Conservation (phyloP, 1,284 basidiomycete genomes). For the Ganoderma meredithae region DNA sequence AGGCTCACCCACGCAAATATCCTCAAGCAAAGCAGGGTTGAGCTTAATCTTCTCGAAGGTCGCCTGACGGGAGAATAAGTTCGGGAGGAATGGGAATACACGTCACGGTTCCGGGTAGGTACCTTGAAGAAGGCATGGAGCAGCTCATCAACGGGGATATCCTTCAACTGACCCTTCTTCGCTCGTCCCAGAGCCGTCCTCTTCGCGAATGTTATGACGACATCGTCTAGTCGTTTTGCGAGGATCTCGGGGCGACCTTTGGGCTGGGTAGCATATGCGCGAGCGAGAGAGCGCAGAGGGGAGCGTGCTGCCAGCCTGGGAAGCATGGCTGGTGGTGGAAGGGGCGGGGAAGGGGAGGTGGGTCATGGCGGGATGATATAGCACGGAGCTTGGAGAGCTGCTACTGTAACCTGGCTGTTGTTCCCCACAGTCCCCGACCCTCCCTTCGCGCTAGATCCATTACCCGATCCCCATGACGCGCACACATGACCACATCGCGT, state of each 20-base stretch:
- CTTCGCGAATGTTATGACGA: conserved; percentile 87
- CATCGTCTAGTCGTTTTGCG: conserved; percentile 79
- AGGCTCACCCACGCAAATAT: conserved; percentile 78
- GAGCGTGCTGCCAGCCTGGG: conserved; percentile 25
- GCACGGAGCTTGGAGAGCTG: background rate
- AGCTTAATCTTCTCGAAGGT: conserved; percentile 55
- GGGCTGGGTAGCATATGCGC: conserved; percentile 55
- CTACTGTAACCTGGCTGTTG: conserved; percentile 23
- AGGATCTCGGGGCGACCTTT: conserved; percentile 53
- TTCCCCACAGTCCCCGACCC: conserved; percentile 29
- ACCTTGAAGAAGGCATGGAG: conserved; percentile 75
- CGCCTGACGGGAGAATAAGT: conserved; percentile 45
- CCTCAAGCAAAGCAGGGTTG: conserved; percentile 71
- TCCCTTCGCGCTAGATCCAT: conserved; percentile 19
- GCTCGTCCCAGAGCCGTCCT: conserved; percentile 81
- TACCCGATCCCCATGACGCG: conserved; percentile 31
- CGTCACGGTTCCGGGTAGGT: background rate
- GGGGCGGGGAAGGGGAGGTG: conserved; percentile 14
- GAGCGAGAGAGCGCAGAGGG: conserved; percentile 29
- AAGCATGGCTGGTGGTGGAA: conserved; percentile 33
- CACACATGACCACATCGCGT: conserved; percentile 26
- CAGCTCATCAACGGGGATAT: conserved; percentile 77
- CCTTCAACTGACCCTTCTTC: conserved; percentile 84
- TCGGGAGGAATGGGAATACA: too few relatives aligned
- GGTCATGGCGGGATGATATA: background rate